Percentiles rank a stretch among this genome's conserved stretches.
Conservation (phyloP, 2,329 filamentous ascomycete species). For the Chaetomiaceae sp. region DNA sequence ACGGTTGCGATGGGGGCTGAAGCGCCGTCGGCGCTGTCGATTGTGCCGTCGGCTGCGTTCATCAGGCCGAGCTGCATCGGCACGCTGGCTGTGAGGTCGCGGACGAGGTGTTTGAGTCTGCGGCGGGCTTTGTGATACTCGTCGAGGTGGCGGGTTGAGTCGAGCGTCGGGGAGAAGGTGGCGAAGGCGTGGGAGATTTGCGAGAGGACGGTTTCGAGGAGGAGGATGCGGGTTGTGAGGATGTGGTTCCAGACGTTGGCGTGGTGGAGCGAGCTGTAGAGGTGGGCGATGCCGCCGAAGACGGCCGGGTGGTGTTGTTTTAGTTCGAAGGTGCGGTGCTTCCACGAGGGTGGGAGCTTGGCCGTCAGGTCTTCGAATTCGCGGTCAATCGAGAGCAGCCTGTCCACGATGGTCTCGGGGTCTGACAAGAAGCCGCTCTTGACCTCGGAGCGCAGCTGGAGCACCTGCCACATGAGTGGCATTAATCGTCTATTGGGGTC, state of each 20-base stretch:
- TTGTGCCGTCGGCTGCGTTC: constrained; percentile 35
- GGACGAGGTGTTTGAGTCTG: constrained; percentile 37
- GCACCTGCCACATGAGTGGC: constrained; percentile 40
- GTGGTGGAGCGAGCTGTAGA: constrained; percentile 42
- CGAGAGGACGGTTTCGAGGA: constrained; percentile 44
- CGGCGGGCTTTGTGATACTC: constrained; percentile 35
- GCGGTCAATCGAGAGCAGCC: constrained; percentile 37
- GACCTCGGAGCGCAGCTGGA: constrained; percentile 46
- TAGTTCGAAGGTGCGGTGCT: constrained; percentile 39
- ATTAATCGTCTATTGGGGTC: constrained; percentile 41
- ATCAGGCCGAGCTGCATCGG: constrained; percentile 48
- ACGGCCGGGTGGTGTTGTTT: constrained; percentile 38
- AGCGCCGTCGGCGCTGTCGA: constrained; percentile 21
- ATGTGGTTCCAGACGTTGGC: constrained; percentile 46
- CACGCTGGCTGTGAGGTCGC: constrained; percentile 42
- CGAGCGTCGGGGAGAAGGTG: constrained; percentile 22
- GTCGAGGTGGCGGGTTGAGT: constrained; percentile 29
- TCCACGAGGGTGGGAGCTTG: constrained; percentile 38
- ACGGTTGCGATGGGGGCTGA: constrained; percentile 28
- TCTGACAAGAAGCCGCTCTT: constrained; percentile 34
- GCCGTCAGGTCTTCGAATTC: constrained; percentile 39
- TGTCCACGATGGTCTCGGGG: constrained; percentile 38
- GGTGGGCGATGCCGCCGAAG: constrained; percentile 39
- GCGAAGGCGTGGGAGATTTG: constrained; percentile 36
- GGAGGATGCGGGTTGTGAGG: constrained; percentile 41